Conservation (phyloP, 164 flowering plant genomes). For the Chimonanthus praecox region DNA sequence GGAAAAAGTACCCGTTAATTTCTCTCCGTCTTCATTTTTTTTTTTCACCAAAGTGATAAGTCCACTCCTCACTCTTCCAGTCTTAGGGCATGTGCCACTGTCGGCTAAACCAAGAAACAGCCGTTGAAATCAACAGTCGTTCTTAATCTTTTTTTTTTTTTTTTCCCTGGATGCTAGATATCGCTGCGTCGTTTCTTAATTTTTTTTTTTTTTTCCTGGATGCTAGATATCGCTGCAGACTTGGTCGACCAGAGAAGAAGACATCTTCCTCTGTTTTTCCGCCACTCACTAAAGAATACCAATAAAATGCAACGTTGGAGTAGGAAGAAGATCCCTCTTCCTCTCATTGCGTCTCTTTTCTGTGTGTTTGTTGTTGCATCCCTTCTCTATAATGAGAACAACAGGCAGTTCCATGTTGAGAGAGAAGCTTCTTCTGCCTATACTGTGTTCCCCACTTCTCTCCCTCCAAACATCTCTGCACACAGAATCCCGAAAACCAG, state of each 20-base stretch:
- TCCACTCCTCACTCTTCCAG: neutral
- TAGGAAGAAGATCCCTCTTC: conserved; percentile 36
- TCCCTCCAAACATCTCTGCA: conserved; percentile 6
- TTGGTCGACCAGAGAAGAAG: too few species aligned
- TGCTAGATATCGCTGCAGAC: neutral
- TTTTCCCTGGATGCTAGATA: neutral
- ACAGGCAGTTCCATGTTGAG: conserved; percentile 35
- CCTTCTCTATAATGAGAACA: conserved; percentile 47
- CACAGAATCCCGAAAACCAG: neutral
- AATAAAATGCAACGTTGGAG: conserved; percentile 7
- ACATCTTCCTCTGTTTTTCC: too few species aligned
- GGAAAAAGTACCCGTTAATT: too few species aligned
- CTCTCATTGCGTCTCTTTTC: conserved; percentile 33
- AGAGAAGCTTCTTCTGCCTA: conserved; percentile 20
- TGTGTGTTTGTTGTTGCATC: conserved; percentile 31
- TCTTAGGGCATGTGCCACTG: neutral
- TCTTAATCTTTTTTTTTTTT: neutral
- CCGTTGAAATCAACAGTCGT: too few species aligned
- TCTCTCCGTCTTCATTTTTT: too few species aligned
- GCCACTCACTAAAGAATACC: neutral
- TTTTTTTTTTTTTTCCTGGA: too few species aligned
- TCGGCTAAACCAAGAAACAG: neutral
- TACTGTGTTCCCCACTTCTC: conserved; percentile 14
- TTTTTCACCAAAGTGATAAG: neutral
- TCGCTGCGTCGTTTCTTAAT: too few species aligned